Conservation (phyloP, 192 early-diverging fungal genomes). For the Umbelopsis sp. region DNA sequence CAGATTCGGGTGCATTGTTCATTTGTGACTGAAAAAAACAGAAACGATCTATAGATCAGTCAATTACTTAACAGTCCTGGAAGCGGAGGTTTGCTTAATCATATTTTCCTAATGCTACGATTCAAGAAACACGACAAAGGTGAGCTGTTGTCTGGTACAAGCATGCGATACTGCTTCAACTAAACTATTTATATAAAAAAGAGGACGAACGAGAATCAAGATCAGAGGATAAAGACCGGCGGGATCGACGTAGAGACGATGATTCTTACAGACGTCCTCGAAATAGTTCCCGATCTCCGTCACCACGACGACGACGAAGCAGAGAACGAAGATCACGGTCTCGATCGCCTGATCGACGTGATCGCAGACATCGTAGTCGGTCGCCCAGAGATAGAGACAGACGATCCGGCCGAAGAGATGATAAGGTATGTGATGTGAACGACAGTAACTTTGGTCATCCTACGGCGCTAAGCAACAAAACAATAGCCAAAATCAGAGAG, state of each 20-base stretch:
- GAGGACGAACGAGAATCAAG: neutral
- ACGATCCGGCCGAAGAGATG: conserved; percentile 1
- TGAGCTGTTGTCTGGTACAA: neutral
- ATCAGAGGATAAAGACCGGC: neutral
- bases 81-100: too few relatives aligned
- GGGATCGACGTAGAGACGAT: conserved; percentile 17
- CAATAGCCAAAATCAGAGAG: neutral
- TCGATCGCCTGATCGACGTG: conserved; percentile 4
- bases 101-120: conserved; percentile 3
- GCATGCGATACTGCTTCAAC: neutral
- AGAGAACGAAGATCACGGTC: conserved; percentile 12
- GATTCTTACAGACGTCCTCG: neutral
- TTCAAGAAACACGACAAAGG: conserved; percentile 32
- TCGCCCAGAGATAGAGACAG: conserved; percentile 14
- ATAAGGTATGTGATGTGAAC: conserved; percentile 6
- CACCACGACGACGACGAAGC: conserved; percentile 1
- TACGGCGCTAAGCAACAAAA: neutral
- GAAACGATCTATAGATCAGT: too few relatives aligned
- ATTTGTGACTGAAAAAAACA: too few relatives aligned
- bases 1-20: too few relatives aligned
- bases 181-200: neutral
- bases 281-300: neutral
- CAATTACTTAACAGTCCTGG: too few relatives aligned
- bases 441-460: neutral
- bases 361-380: conserved; percentile 8